A percentile compares a stretch with the other conserved stretches of the same genome.
Evolutionary conservation across 139 green algal species (phyloP).

Genomic region (Eudorina sp.): DNA sequence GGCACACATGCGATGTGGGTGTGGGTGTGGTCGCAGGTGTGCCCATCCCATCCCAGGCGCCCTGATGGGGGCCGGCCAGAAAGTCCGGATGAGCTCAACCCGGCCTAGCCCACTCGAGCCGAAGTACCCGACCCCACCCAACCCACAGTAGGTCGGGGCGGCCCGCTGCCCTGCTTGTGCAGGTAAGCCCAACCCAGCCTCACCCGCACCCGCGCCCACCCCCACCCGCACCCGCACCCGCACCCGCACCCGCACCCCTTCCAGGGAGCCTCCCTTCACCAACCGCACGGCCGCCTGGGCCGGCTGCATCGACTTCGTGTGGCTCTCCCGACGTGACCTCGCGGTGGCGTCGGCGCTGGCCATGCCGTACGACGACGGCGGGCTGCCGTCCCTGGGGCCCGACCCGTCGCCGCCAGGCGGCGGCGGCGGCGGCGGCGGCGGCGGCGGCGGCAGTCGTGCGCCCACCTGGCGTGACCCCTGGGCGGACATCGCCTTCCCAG

Average conservation of each 20-base stretch:
- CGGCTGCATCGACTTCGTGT: constrained; percentile 78
- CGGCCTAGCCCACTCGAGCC: too few relatives aligned
- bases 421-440: not conserved
- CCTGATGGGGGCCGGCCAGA: too few relatives aligned
- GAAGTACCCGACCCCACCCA: too few relatives aligned
- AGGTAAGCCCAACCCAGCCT: too few relatives aligned
- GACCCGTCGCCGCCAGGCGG: not conserved
- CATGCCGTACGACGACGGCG: constrained; percentile 31
- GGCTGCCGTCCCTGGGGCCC: not conserved
- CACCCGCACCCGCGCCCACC: too few relatives aligned
- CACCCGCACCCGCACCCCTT: not conserved
- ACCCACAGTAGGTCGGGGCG: too few relatives aligned
- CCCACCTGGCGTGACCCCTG: not conserved
- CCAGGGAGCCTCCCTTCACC: constrained; percentile 69
- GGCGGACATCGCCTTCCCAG: not conserved
- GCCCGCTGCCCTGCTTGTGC: too few relatives aligned
- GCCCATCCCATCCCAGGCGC: too few relatives aligned
- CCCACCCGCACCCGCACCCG: too few relatives aligned
- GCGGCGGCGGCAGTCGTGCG: not conserved
- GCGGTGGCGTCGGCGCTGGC: not conserved
- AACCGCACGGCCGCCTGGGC: constrained; percentile 67
- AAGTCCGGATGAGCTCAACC: too few relatives aligned
- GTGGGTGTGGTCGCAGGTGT: too few relatives aligned
- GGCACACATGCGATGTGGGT: too few relatives aligned
- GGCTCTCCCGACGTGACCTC: constrained; percentile 11